phyloP scores from a whole-genome alignment of 1,284 basidiomycete species.

The Coniferiporia sulphurascens region DNA sequence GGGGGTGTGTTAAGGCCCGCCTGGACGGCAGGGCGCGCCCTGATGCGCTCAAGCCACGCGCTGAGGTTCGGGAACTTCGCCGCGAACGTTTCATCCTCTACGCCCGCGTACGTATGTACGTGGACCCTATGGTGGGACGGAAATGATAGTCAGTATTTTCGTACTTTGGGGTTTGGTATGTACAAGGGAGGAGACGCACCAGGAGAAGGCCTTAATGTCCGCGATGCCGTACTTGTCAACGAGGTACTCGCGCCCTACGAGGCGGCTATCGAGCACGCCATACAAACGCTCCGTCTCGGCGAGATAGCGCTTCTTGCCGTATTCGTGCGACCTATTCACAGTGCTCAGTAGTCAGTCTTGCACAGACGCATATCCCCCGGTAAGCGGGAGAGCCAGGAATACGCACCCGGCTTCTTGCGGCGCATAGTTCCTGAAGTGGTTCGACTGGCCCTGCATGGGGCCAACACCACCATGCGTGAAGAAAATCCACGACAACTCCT shows the following conservation, averaged over 20 bases:
- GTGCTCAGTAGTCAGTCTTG: no score
- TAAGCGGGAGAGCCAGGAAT: no score
- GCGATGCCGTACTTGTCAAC: slow-evolving; percentile 69
- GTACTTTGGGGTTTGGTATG: no score
- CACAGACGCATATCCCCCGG: no score
- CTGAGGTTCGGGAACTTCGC: slow-evolving; percentile 53
- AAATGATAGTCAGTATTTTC: no score
- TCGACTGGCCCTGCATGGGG: slow-evolving; percentile 73
- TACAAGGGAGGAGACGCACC: slow-evolving; percentile 26
- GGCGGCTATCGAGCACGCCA: slow-evolving; percentile 67
- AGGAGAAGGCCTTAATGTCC: slow-evolving; percentile 55
- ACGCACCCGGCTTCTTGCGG: slow-evolving; percentile 41
- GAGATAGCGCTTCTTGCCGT: slow-evolving; percentile 42
- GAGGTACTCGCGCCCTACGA: slow-evolving; percentile 62
- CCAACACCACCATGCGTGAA: slow-evolving; percentile 70
- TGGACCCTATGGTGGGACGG: no score
- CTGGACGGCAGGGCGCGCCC: slow-evolving; percentile 24
- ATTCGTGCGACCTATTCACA: not conserved
- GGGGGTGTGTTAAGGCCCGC: slow-evolving; percentile 24
- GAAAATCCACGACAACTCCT: slow-evolving; percentile 77
- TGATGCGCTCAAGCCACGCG: slow-evolving; percentile 38
- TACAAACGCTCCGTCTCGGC: slow-evolving; percentile 78
- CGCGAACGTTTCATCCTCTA: no score
- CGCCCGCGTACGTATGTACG: no score
- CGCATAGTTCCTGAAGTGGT: slow-evolving; percentile 52